Conservation (phyloP, 2,329 filamentous ascomycete species). For the Seiridium cupressi region DNA sequence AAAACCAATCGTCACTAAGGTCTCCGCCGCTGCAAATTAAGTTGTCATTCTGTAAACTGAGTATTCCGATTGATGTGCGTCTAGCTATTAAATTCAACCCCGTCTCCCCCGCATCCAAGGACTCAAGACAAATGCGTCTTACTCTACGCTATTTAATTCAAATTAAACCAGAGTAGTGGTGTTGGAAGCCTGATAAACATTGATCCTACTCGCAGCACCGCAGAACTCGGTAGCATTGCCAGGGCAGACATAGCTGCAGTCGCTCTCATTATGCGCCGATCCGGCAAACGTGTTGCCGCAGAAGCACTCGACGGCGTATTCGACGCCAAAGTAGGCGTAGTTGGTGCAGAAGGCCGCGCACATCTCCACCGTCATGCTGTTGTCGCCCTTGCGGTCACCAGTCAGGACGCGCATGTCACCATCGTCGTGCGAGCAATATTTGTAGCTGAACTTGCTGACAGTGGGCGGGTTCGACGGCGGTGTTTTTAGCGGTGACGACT, state of each 20-base stretch:
- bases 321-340: constrained; percentile 1
- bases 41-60: no score
- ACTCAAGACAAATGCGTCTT: neutral
- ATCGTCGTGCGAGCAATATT: neutral
- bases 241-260: constrained; percentile 41
- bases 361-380: constrained; percentile 1
- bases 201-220: constrained; percentile 1
- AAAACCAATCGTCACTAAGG: no score
- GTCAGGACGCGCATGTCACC: neutral
- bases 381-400: neutral
- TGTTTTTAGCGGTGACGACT: neutral
- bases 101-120: neutral
- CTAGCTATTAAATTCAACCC: neutral
- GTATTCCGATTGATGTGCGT: neutral
- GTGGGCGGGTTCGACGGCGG: neutral
- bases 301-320: constrained; percentile 1
- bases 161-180: neutral
- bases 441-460: neutral
- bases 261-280: constrained; percentile 16
- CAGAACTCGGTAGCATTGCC: constrained; percentile 29
- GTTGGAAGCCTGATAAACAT: neutral
- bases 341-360: neutral
- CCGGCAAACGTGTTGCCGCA: neutral
- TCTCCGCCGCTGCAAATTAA: no score
- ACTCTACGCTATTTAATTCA: neutral